Percentiles rank a stretch among this genome's conserved stretches.
Evolutionary conservation across 2,329 filamentous ascomycete species (phyloP).

Genomic region (Cladosporium halotolerans): DNA sequence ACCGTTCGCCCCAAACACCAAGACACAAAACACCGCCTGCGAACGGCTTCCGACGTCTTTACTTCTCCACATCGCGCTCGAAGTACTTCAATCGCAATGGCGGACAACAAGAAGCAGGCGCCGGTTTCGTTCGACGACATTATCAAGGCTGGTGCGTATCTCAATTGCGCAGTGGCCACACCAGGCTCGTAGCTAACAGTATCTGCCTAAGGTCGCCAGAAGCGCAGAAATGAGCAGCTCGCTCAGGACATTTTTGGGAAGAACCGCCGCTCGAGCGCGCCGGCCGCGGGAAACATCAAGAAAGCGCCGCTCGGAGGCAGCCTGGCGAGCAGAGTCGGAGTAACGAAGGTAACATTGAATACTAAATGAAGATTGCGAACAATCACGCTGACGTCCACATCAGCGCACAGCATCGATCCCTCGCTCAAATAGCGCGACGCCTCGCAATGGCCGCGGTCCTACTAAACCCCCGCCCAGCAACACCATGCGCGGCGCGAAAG

Average conservation of each 20-base stretch:
- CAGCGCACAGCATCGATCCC: constrained; percentile 26
- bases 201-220: constrained; percentile 5
- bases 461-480: constrained; percentile 13
- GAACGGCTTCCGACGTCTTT: no score
- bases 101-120: constrained; percentile 20
- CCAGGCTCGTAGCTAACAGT: constrained; percentile 5
- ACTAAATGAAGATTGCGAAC: background rate
- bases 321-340: constrained; percentile 66
- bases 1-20: background rate
- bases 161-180: background rate
- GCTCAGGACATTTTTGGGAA: constrained; percentile 66
- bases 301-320: constrained; percentile 42
- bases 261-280: constrained; percentile 50
- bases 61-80: background rate
- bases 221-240: constrained; percentile 37
- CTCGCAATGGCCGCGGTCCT: constrained; percentile 9
- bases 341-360: constrained; percentile 56
- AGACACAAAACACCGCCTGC: no score
- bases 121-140: constrained; percentile 45
- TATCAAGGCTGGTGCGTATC: constrained; percentile 43
- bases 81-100: background rate
- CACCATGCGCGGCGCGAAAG: constrained; percentile 24
- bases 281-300: constrained; percentile 38
- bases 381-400: background rate
- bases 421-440: constrained; percentile 14